phyloP scores from a whole-genome alignment of 2,329 filamentous ascomycete genomes.

The Cadophora gregata region DNA sequence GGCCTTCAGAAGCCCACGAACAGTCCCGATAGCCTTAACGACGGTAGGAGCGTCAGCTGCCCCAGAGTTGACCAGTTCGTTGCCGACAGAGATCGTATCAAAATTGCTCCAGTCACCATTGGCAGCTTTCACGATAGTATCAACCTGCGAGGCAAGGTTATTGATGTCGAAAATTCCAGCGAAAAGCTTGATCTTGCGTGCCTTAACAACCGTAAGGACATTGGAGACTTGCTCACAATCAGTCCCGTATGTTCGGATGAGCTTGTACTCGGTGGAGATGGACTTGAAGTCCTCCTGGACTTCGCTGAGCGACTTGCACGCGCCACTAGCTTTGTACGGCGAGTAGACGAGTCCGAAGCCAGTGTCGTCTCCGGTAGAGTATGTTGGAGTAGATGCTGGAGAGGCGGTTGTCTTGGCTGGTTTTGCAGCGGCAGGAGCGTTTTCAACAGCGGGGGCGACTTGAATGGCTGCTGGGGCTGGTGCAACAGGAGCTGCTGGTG shows the following conservation, averaged over 20 bases:
- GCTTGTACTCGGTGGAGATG: conserved; percentile 59
- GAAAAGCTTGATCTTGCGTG: conserved; percentile 73
- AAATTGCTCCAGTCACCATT: conserved; percentile 70
- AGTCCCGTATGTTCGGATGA: conserved; percentile 79
- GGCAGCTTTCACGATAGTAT: conserved; percentile 64
- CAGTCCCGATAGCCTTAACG: conserved; percentile 60
- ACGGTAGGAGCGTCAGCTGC: conserved; percentile 59
- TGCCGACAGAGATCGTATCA: conserved; percentile 77
- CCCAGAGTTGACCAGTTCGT: conserved; percentile 77
- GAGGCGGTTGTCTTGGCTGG: conserved; percentile 11
- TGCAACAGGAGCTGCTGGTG: conserved; percentile 2
- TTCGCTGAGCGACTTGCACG: conserved; percentile 70
- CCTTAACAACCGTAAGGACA: conserved; percentile 66
- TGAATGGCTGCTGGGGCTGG: conserved; percentile 7
- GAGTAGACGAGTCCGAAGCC: conserved; percentile 61
- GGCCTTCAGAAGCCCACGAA: conserved; percentile 61
- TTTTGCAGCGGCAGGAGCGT: not conserved
- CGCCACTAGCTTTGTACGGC: conserved; percentile 59
- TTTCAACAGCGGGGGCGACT: not conserved
- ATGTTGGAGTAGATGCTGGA: conserved; percentile 21
- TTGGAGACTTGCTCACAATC: conserved; percentile 76
- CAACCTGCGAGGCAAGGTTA: conserved; percentile 61
- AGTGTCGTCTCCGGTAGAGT: conserved; percentile 21
- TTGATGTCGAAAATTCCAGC: conserved; percentile 73
- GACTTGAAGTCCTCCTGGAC: conserved; percentile 68